Evolutionary conservation across 371 early-diverging fungal species (phyloP).

Genomic region (Mortierella sp.): DNA sequence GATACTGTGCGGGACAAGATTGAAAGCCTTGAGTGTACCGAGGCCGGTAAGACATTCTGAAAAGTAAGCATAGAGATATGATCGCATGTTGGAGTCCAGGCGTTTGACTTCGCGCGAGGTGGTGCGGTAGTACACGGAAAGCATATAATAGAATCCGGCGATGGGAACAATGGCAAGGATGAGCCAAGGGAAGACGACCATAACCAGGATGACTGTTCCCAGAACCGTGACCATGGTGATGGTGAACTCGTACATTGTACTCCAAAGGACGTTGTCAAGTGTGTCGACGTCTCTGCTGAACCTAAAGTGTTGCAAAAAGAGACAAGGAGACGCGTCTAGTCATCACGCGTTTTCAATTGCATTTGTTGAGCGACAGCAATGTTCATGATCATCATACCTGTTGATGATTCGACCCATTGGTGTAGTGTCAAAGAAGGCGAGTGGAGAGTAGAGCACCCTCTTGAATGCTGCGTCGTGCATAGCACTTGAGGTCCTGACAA

Average conservation of each 20-base stretch:
- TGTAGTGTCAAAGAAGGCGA: slow-evolving; percentile 88
- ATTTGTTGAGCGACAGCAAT: background rate
- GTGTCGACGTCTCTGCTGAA: slow-evolving; percentile 85
- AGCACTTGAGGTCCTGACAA: slow-evolving; percentile 26
- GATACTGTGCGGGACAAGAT: slow-evolving; percentile 70
- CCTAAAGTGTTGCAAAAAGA: slow-evolving; percentile 32
- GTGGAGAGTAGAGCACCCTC: slow-evolving; percentile 72
- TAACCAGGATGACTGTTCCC: slow-evolving; percentile 74
- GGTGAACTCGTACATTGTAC: slow-evolving; percentile 73
- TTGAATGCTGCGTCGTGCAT: slow-evolving; percentile 54
- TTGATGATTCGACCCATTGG: slow-evolving; percentile 90
- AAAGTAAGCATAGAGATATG: slow-evolving; percentile 87
- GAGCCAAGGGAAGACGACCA: slow-evolving; percentile 71
- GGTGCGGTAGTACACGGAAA: slow-evolving; percentile 59
- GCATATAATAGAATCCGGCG: slow-evolving; percentile 17
- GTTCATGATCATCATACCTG: slow-evolving; percentile 56
- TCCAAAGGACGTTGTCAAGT: slow-evolving; percentile 79
- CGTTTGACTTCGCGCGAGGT: slow-evolving; percentile 85
- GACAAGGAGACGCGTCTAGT: background rate
- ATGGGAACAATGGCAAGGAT: slow-evolving; percentile 44
- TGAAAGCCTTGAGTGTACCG: slow-evolving; percentile 85
- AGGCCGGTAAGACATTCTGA: slow-evolving; percentile 81
- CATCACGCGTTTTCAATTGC: background rate
- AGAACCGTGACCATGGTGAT: slow-evolving; percentile 71
- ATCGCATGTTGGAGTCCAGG: slow-evolving; percentile 82